phyloP scores from a whole-genome alignment of 176 grass and related monocot species.

The Triticum monococcum region DNA sequence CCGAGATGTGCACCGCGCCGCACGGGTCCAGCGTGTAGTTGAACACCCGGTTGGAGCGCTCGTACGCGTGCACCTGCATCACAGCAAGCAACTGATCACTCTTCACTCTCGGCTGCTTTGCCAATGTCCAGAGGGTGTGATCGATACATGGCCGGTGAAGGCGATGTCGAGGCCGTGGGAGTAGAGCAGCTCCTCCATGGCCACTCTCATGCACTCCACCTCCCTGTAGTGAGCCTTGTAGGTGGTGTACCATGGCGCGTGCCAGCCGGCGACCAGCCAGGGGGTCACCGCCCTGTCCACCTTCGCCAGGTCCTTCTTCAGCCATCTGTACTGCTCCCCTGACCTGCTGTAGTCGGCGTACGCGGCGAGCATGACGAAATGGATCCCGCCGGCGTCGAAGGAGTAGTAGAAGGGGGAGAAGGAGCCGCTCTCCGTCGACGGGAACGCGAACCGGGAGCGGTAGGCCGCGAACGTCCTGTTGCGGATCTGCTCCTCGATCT shows the following conservation, averaged over 20 bases:
- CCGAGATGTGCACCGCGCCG: slow-evolving; percentile 9
- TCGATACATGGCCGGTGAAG: slow-evolving; percentile 83
- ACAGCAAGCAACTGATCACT: not conserved
- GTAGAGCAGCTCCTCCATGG: slow-evolving; percentile 89
- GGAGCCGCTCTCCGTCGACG: slow-evolving; percentile 57
- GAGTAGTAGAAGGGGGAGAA: slow-evolving; percentile 87
- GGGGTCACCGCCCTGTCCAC: slow-evolving; percentile 68
- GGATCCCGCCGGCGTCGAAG: slow-evolving; percentile 79
- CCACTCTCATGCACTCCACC: not conserved
- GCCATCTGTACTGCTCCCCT: slow-evolving; percentile 77
- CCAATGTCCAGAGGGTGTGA: not conserved
- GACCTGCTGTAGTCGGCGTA: slow-evolving; percentile 62
- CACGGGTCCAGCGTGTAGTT: slow-evolving; percentile 32
- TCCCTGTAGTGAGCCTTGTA: not conserved
- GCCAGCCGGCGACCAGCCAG: slow-evolving; percentile 46
- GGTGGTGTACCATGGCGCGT: slow-evolving; percentile 43
- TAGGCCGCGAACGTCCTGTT: slow-evolving; percentile 68
- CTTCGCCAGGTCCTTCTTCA: slow-evolving; percentile 64
- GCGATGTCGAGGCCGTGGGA: slow-evolving; percentile 62
- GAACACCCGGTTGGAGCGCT: slow-evolving; percentile 86
- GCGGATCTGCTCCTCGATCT: slow-evolving; percentile 64
- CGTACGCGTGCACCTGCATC: slow-evolving; percentile 79
- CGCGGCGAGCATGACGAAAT: slow-evolving; percentile 79
- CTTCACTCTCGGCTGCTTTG: not conserved
- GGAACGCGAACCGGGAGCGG: slow-evolving; percentile 74